Evolutionary conservation across 176 grass and related monocot genomes (phyloP).

Genomic region (Triticum turgidum): DNA sequence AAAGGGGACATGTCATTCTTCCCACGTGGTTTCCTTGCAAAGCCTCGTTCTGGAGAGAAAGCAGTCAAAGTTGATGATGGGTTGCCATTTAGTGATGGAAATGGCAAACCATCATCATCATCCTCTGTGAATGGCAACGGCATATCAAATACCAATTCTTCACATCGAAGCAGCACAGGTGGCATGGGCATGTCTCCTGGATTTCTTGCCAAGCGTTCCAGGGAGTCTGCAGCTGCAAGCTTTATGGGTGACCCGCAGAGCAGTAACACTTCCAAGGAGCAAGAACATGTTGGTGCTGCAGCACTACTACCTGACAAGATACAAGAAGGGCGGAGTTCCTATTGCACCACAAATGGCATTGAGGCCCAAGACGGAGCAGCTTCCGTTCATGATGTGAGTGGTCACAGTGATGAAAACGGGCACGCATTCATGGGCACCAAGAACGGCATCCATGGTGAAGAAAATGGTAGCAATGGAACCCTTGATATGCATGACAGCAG

Average conservation of each 20-base stretch:
- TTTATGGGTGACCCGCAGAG: background rate
- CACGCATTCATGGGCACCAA: slow-evolving; percentile 12
- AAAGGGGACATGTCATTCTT: slow-evolving; percentile 46
- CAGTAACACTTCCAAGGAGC: slow-evolving; percentile 16
- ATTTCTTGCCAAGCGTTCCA: slow-evolving; percentile 9
- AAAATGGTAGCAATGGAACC: slow-evolving; percentile 20
- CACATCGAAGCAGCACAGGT: slow-evolving; percentile 18
- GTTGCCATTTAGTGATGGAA: slow-evolving; percentile 28
- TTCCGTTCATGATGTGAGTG: background rate
- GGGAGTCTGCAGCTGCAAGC: slow-evolving; percentile 9
- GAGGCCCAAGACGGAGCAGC: background rate
- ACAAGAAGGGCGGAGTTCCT: slow-evolving; percentile 30
- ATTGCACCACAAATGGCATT: slow-evolving; percentile 19
- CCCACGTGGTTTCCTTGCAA: slow-evolving; percentile 32
- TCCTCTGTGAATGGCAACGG: slow-evolving; percentile 27
- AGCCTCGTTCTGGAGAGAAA: slow-evolving; percentile 20
- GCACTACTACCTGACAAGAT: slow-evolving; percentile 1
- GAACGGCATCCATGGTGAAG: slow-evolving; percentile 18
- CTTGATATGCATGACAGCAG: background rate
- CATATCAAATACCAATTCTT: slow-evolving; percentile 21
- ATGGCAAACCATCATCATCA: slow-evolving; percentile 31
- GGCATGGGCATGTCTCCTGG: slow-evolving; percentile 25
- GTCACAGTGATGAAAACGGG: slow-evolving; percentile 33
- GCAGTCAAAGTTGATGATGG: slow-evolving; percentile 24
- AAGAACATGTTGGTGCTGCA: slow-evolving; percentile 20